These are phyloP conservation scores for Artemisia annua DNA, from an alignment of 129 eudicot species.

Conservation along the genomic window DNA sequence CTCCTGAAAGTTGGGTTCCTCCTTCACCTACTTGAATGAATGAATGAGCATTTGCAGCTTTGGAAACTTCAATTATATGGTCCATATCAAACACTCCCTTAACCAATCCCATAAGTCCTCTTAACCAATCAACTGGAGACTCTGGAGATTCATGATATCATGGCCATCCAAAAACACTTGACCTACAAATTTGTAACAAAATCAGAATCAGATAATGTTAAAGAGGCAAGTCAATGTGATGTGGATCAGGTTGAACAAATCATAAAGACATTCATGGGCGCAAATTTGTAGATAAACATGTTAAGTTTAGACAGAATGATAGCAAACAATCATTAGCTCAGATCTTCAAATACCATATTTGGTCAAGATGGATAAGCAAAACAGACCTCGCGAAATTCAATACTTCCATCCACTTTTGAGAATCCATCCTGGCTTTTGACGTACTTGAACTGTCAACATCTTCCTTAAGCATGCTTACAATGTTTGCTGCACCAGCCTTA, in stretches of 20 bases:
- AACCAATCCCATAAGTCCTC: too few relatives aligned
- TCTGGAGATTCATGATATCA: slow-evolving; percentile 41
- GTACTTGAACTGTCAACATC: slow-evolving; percentile 35
- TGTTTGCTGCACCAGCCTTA: slow-evolving; percentile 56
- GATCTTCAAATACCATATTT: slow-evolving; percentile 51
- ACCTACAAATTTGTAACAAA: slow-evolving; percentile 34
- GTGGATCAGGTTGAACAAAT: background rate
- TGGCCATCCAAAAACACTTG: slow-evolving; percentile 65
- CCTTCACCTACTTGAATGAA: too few relatives aligned
- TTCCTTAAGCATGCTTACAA: slow-evolving; percentile 51
- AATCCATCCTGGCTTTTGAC: slow-evolving; percentile 43
- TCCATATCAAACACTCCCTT: too few relatives aligned
- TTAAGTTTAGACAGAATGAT: too few relatives aligned
- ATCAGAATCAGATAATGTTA: background rate
- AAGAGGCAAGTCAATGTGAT: background rate
- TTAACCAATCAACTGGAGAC: slow-evolving; percentile 38
- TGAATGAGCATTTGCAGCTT: too few relatives aligned
- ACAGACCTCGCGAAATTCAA: slow-evolving; percentile 54
- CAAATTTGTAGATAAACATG: too few relatives aligned
- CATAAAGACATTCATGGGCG: too few relatives aligned
- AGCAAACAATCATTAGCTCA: slow-evolving; percentile 19
- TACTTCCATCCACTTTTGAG: slow-evolving; percentile 44
- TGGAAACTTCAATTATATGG: too few relatives aligned
- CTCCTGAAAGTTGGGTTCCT: too few relatives aligned
- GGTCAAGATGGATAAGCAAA: slow-evolving; percentile 73